Evolutionary conservation across 2,329 filamentous ascomycete genomes (phyloP), one percentile per base, ranked within the genome.

Genomic region (Hypoxylon rubiginosum): DNA sequence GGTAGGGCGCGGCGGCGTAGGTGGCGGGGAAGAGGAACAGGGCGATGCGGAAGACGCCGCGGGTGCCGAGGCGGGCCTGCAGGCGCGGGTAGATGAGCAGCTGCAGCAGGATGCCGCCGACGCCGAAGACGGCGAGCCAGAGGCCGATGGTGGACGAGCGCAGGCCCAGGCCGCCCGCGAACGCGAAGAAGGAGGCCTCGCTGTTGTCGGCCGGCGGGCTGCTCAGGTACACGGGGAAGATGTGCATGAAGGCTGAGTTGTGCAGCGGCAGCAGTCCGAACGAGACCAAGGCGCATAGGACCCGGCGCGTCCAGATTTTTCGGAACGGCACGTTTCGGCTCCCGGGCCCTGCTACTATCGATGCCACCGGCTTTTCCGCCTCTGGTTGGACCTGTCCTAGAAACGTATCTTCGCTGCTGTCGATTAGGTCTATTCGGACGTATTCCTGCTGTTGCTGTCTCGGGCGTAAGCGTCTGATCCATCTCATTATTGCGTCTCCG

Each of bases 141-240:
- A 79, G 30, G 2, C 77, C 77, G 49, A 79, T 78, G 0, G 73
- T 71, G 0, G 74, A 62, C 2, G 77, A 73, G 72, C 68, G 67
- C 53, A 90, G 82, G 13, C 86, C 86, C 6, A 91, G 81, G 1
- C 88, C 88, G 36, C 88, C 87, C 15, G 83, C 82, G 74, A 90
- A 90, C 63, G 83, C 78, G 71, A 85, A 80, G 43, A 83, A 72
- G 55, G 79, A 72, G 66, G 74, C 67, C 71, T 76, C 72, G 71
- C 75, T 71, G 70, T 72, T 75, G 36, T 79, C 82, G 17, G 85
- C 84, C 0, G 86, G 84, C 0, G 77, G 75, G 1, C 85, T 86
- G 8, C 88, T 88, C 45, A 91, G 80, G 75, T 89, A 90, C 24
- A 90, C 82, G 30, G 88, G 88, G 72, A 87, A 89, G 51, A 91